Conservation (phyloP, 73 alveolate genomes). For the Paramecium tetraurelia region DNA sequence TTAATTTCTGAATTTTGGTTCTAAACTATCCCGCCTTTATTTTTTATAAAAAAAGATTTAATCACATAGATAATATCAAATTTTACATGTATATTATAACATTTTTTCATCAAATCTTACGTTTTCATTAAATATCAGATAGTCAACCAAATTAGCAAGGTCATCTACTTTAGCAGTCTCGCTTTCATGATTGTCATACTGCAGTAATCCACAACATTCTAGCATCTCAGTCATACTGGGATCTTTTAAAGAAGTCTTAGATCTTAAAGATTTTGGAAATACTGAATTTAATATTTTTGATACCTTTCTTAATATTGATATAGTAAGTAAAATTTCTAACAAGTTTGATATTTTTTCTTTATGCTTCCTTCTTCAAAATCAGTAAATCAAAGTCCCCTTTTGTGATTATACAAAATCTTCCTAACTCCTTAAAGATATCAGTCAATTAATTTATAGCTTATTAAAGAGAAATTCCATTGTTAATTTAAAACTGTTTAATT, state of each 20-base stretch:
- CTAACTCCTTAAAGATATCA: conserved; percentile 7
- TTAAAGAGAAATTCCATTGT: conserved; percentile 56
- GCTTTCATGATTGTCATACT: conserved; percentile 76
- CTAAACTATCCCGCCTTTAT: not conserved
- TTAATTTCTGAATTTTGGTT: not conserved
- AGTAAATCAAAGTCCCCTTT: conserved; percentile 80
- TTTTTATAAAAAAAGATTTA: not conserved
- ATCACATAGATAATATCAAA: not conserved
- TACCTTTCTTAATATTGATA: not conserved
- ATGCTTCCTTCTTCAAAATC: conserved; percentile 47
- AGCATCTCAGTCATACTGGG: conserved; percentile 78
- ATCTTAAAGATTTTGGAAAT: not conserved
- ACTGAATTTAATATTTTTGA: not conserved
- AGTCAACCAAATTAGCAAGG: conserved; percentile 58
- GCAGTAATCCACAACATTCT: conserved; percentile 59
- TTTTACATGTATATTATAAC: not conserved
- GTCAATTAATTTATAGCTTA: conserved; percentile 58
- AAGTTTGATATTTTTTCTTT: not conserved
- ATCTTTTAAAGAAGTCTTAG: not conserved
- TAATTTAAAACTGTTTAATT: conserved; percentile 66
- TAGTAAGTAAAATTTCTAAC: not conserved
- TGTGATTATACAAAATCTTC: conserved; percentile 57
- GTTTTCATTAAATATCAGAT: not conserved
- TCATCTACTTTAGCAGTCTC: conserved; percentile 80
- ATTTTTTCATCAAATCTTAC: conserved; percentile 42